Base-by-base conservation (phyloP, 1,139 yeast species). In the Geotrichum bryndzae region DNA sequence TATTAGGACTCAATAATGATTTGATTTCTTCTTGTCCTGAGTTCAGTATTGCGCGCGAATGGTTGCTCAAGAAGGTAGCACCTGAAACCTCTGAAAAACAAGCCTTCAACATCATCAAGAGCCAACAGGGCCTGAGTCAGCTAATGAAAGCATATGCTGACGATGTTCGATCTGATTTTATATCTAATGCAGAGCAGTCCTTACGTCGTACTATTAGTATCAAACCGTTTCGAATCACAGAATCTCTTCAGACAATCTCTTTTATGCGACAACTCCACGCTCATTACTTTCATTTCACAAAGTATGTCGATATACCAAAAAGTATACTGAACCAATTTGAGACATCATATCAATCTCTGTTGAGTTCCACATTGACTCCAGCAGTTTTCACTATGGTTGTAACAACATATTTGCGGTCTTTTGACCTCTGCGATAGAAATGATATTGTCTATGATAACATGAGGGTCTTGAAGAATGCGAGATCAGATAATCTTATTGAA, bases 201-300 rank as follows among this genome's bases (percentile, higher is more conserved):
- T 27, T 57, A n/a, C 23, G 45, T 10, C 29, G 31, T 3, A 45
- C 41, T 25, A n/a, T 57, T 18, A 3, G 15, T 7, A 38, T 52
- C 6, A 1, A 15, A 2, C 58, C 58, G 3, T 56, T 56, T 25
- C 41, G 54, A 15, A 33, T 23, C 6, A 56, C 41, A 7, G 58
- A 56, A 51, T 54, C 51, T 10, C 25, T 33, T 51, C 48, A 48
- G 13, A 25, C 51, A 13, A 48, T 51, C 10, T 22, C n/a, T 15
- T n/a, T 35, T 33, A 59, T 70, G 18, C 60, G 63, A 38, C 68
- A 68, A 31, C 67, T 69, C 5, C 62, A 61, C 31, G 52, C 57
- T 27, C 71, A 69, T 33, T 70, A 69, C 60, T 64, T 38, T 13
- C 45, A 38, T 38, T 38, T 38, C n/a, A 38, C 18, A 38, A 38